Percentiles rank a stretch among this genome's conserved stretches.
These are phyloP conservation scores for Hyphopichia pseudoburtonii DNA, from an alignment of 1,139 yeast species.

Conservation along the genomic window DNA sequence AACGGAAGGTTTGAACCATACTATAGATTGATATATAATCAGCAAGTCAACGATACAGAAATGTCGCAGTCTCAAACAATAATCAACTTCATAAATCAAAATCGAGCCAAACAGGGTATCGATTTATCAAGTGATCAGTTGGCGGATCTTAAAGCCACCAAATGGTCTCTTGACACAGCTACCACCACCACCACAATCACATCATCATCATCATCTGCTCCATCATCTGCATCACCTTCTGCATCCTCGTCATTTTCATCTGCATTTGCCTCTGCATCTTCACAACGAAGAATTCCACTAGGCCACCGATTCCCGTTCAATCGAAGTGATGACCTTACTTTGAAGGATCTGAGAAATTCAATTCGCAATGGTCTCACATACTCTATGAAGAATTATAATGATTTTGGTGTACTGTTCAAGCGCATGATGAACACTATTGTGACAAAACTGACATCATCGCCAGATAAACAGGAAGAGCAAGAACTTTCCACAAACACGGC, in stretches of 20 bases:
- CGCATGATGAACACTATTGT: not conserved
- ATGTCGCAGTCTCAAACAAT: constrained; percentile 3
- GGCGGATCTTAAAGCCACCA: too few species aligned
- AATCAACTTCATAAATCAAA: constrained; percentile 1
- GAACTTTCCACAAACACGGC: too few species aligned
- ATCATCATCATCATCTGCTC: too few species aligned
- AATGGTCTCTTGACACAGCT: too few species aligned
- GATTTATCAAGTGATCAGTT: too few species aligned
- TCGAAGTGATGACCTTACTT: not conserved
- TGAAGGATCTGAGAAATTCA: constrained; percentile 1
- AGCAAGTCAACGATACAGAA: not conserved
- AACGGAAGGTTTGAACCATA: too few species aligned
- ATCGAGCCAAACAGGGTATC: not conserved
- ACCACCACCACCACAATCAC: too few species aligned
- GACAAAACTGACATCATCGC: not conserved
- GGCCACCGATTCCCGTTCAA: constrained; percentile 4
- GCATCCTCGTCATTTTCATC: too few species aligned
- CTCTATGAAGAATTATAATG: constrained; percentile 2
- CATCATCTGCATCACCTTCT: too few species aligned
- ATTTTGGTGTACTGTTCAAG: not conserved
- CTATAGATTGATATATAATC: not conserved
- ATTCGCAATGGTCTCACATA: constrained; percentile 1
- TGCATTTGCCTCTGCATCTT: too few species aligned
- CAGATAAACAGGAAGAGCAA: not conserved
- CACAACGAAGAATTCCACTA: too few species aligned